Percentiles rank a stretch among this genome's conserved stretches.
phyloP scores from a whole-genome alignment of 352 stramenopile genomes.

The Pythium insidiosum region DNA sequence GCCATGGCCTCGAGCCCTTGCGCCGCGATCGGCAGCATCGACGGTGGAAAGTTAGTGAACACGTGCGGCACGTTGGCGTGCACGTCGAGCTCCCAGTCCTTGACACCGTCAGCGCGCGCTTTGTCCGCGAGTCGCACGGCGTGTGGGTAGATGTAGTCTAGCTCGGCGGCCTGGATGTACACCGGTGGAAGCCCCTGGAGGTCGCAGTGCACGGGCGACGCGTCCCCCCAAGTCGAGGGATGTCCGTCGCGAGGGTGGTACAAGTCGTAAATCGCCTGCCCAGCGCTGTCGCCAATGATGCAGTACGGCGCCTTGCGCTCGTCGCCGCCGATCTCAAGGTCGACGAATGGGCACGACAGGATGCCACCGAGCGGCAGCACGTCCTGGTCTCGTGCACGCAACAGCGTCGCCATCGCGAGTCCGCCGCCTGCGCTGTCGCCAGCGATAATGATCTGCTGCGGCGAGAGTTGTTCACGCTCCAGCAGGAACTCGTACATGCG shows the following conservation, averaged over 20 bases:
- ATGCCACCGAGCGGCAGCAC: not conserved
- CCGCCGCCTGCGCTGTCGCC: slow-evolving; percentile 14
- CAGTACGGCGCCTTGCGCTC: not conserved
- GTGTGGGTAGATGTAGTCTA: slow-evolving; percentile 13
- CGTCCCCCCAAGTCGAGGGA: slow-evolving; percentile 5
- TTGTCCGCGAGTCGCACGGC: slow-evolving; percentile 8
- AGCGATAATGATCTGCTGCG: slow-evolving; percentile 6
- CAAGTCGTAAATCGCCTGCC: not conserved
- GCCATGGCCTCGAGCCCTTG: slow-evolving; percentile 14
- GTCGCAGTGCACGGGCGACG: slow-evolving; percentile 7
- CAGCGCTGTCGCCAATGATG: slow-evolving; percentile 1
- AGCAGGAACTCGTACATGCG: slow-evolving; percentile 10
- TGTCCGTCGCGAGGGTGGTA: not conserved
- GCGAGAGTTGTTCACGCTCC: not conserved
- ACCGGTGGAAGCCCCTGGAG: slow-evolving; percentile 8
- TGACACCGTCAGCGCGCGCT: slow-evolving; percentile 5
- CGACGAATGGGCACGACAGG: slow-evolving; percentile 5
- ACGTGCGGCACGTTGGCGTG: slow-evolving; percentile 13
- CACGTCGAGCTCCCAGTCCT: slow-evolving; percentile 11
- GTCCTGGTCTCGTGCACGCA: slow-evolving; percentile 9
- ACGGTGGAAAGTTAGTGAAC: slow-evolving; percentile 15
- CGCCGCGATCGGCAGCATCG: slow-evolving; percentile 7
- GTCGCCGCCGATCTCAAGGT: not conserved
- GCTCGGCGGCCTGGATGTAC: slow-evolving; percentile 12
- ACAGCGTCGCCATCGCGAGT: slow-evolving; percentile 8